Evolutionary conservation across 2,329 filamentous ascomycete species (phyloP), one percentile per base, ranked within the genome.

Genomic region (Didymella arachidicola): DNA sequence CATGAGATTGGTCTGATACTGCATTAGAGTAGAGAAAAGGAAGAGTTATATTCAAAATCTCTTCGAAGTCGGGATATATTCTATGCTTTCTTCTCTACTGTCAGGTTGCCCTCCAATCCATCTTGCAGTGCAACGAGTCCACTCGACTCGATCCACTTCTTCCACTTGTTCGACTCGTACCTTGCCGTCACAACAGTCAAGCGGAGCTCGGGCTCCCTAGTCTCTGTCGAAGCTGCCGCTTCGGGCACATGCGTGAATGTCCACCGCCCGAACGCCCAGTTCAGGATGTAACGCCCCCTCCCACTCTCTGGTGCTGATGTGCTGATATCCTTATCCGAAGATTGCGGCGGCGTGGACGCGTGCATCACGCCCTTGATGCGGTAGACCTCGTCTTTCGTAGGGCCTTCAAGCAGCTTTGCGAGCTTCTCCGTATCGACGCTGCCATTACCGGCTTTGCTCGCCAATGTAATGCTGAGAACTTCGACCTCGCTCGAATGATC

Each of bases 241-340:
- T 69, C 64, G 1, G 76, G 67, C 4, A 88, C 79, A 6, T 86
- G 82, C 1, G 93, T 96, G 72, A 94, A 97, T 0, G 88, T 96
- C 94, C 95, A 99, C 29, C 95, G 85, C 0, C 93, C 93, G 79
- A 99, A 99, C 0, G 95, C 95, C 95, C 95, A 99, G 76, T 99
- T 99, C 59, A 99, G 84, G 43, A 99, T 97, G 73, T 95, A 97
- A 54, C 91, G 83, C 16, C 78, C 76, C 19, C 76, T 71, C 2
- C 76, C 78, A 7, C 56, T 61, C 14, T 72, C 65, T 7, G 76
- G 67, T 10, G 62, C 65, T 12, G 73, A 66, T 18, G 68, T 71
- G 2, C 66, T 59, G 47, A 60, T 60, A 7, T 60, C 57, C 26
- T 47, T 60, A 14, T 79, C 79, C 16, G 82, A 83, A 3, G 83